Evolutionary conservation across 495 filamentous ascomycete species (phyloP).

Genomic region (Talaromyces stipitatus): DNA sequence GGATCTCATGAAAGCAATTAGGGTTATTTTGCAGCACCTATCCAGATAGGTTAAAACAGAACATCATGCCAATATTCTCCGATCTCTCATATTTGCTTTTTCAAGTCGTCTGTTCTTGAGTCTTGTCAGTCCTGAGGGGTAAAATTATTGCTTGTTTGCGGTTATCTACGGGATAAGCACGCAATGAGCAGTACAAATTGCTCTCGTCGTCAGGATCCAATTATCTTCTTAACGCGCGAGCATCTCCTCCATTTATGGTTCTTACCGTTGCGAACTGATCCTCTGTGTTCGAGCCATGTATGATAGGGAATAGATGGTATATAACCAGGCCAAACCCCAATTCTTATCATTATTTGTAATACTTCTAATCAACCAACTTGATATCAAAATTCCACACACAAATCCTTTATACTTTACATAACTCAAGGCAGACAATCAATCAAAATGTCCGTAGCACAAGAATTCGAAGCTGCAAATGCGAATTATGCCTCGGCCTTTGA

Average conservation of each 20-base stretch:
- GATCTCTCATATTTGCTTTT: background rate
- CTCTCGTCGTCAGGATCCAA: background rate
- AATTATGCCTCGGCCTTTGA: slow-evolving; percentile 55
- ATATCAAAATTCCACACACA: too few species aligned
- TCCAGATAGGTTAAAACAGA: too few species aligned
- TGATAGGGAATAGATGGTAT: background rate
- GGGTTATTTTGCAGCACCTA: background rate
- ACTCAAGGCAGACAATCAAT: background rate
- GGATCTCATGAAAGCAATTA: too few species aligned
- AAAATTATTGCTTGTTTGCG: background rate
- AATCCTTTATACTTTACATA: background rate
- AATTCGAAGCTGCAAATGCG: slow-evolving; percentile 43
- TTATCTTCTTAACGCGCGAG: background rate
- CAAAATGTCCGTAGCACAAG: slow-evolving; percentile 24
- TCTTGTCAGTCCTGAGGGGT: background rate
- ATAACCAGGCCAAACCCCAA: too few species aligned
- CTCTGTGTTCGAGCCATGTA: background rate
- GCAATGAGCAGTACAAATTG: background rate
- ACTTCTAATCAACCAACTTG: too few species aligned
- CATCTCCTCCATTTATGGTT: background rate
- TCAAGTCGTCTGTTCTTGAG: background rate
- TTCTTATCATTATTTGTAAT: too few species aligned
- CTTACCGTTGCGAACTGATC: background rate
- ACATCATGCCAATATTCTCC: too few species aligned
- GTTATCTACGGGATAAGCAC: background rate